These are phyloP conservation scores for Penicillium sp. DNA, from an alignment of 2,329 filamentous ascomycete species.

Conservation along the genomic window DNA sequence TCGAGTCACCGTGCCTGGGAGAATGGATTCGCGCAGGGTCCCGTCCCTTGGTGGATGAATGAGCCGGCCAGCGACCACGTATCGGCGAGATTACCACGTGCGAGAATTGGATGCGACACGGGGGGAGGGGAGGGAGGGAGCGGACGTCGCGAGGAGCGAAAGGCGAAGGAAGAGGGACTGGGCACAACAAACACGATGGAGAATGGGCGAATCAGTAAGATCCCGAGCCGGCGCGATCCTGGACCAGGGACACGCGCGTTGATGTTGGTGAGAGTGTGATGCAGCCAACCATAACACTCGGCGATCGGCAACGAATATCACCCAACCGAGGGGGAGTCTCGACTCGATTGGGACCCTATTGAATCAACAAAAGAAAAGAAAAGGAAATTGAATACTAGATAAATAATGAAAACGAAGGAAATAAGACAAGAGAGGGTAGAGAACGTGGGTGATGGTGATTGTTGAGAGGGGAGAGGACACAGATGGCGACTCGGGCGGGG, in stretches of 20 bases:
- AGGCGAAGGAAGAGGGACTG: slow-evolving; percentile 12
- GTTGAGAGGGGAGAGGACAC: slow-evolving; percentile 11
- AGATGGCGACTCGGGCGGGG: slow-evolving; percentile 38
- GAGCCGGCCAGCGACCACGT: slow-evolving; percentile 37
- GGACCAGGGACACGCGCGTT: slow-evolving; percentile 17
- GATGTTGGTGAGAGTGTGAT: slow-evolving; percentile 11
- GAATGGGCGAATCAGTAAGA: slow-evolving; percentile 18
- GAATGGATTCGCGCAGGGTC: slow-evolving; percentile 12
- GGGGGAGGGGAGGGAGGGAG: not conserved
- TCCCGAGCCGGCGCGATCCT: slow-evolving; percentile 14
- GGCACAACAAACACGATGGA: slow-evolving; percentile 19
- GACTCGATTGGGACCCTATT: not conserved
- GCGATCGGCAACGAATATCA: slow-evolving; percentile 13
- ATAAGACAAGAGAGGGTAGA: slow-evolving; percentile 19
- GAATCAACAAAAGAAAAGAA: slow-evolving; percentile 14
- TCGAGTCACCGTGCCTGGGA: slow-evolving; percentile 19
- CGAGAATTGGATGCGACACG: slow-evolving; percentile 13
- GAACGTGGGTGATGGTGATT: slow-evolving; percentile 16
- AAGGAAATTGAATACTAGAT: slow-evolving; percentile 10
- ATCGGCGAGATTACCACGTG: slow-evolving; percentile 14
- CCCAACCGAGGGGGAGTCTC: not conserved
- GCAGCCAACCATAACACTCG: slow-evolving; percentile 15
- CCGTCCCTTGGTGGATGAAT: slow-evolving; percentile 9
- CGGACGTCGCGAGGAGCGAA: slow-evolving; percentile 14
- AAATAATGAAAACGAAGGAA: slow-evolving; percentile 14